These are phyloP conservation scores for Chenopodium quinoa DNA, from an alignment of 148 eudicot genomes.

Conservation along the genomic window DNA sequence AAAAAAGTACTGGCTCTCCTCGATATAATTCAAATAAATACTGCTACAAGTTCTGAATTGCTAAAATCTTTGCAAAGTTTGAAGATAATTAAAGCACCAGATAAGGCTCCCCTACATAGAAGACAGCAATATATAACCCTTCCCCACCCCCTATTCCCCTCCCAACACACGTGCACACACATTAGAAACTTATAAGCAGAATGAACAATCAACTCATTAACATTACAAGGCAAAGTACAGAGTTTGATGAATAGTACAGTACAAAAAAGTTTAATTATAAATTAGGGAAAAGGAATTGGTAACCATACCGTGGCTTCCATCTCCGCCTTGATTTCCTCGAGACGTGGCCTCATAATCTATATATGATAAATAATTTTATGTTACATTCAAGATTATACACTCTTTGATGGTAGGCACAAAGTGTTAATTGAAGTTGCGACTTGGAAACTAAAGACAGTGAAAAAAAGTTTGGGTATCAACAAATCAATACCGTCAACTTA, in stretches of 20 bases:
- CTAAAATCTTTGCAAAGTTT: too few species aligned
- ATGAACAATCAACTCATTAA: too few species aligned
- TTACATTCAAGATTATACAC: background rate
- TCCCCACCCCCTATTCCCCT: too few species aligned
- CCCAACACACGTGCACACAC: too few species aligned
- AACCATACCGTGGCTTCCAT: slow-evolving; percentile 65
- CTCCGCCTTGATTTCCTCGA: slow-evolving; percentile 76
- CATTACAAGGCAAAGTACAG: too few species aligned
- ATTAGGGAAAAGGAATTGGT: background rate
- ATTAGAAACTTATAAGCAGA: too few species aligned
- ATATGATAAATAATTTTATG: slow-evolving; percentile 16
- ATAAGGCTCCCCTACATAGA: too few species aligned
- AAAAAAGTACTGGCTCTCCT: background rate
- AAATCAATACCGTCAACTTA: slow-evolving; percentile 61
- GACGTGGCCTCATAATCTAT: slow-evolving; percentile 78
- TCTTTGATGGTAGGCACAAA: background rate
- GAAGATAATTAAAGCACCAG: too few species aligned
- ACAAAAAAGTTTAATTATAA: too few species aligned
- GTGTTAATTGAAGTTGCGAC: background rate
- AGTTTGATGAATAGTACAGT: too few species aligned
- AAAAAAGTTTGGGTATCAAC: background rate
- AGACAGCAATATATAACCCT: too few species aligned
- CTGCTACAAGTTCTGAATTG: background rate
- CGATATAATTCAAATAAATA: background rate
- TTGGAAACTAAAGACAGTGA: background rate